These are phyloP conservation scores for Aureobasidium sp. DNA, from an alignment of 2,329 filamentous ascomycete species.

Conservation along the genomic window DNA sequence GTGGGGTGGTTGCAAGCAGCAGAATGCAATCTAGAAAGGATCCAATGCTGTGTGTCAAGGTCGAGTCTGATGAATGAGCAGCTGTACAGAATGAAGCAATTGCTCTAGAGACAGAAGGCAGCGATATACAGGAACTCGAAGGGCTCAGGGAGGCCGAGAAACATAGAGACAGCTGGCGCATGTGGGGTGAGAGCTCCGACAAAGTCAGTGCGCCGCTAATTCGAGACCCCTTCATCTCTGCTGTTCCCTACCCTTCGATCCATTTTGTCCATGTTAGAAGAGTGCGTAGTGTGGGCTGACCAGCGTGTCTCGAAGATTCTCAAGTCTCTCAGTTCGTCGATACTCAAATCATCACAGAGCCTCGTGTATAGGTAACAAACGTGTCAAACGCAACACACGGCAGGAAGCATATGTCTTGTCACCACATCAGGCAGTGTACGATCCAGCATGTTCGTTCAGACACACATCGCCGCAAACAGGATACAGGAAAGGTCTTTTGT, in stretches of 20 bases:
- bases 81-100: not conserved
- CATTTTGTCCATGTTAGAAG: not conserved
- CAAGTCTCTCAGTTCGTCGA: too few relatives aligned
- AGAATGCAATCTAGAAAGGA: not conserved
- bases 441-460: not conserved
- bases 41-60: not conserved
- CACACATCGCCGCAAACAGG: not conserved
- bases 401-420: not conserved
- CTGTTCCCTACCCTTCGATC: not conserved
- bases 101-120: not conserved
- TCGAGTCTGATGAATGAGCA: not conserved
- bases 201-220: slow-evolving; percentile 11
- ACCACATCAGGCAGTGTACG: not conserved
- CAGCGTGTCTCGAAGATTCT: not conserved
- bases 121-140: not conserved
- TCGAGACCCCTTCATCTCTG: not conserved
- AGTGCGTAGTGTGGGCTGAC: not conserved
- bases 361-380: too few relatives aligned
- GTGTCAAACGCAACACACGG: not conserved
- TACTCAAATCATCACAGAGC: too few relatives aligned
- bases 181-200: slow-evolving; percentile 8
- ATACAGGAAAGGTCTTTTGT: not conserved
- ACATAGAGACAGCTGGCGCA: slow-evolving; percentile 4
- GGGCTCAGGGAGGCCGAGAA: slow-evolving; percentile 5
- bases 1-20: not conserved